Conservation (phyloP, 208 protist genomes). For the Trypanosoma lewisi region DNA sequence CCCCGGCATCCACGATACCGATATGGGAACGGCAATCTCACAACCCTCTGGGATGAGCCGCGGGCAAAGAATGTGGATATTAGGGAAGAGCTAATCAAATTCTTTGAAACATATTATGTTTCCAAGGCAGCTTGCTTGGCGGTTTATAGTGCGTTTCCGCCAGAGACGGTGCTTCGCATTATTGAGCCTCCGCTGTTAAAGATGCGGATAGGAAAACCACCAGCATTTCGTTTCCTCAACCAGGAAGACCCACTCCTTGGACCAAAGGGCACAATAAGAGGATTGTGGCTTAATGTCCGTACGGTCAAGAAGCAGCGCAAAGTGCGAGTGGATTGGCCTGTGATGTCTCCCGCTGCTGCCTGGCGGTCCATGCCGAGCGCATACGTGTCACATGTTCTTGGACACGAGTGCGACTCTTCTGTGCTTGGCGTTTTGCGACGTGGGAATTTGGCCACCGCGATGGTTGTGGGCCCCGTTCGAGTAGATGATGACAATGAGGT, state of each 20-base stretch:
- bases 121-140: conserved; percentile 47
- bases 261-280: conserved; percentile 3
- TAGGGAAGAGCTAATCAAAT: conserved; percentile 51
- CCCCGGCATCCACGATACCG: conserved; percentile 61
- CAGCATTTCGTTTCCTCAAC: conserved; percentile 29
- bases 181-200: conserved; percentile 41
- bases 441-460: conserved; percentile 55
- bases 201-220: conserved; percentile 37
- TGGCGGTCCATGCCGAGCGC: conserved; percentile 60
- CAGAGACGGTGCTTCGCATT: conserved; percentile 38
- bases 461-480: conserved; percentile 59
- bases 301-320: conserved; percentile 53
- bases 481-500: conserved; percentile 66
- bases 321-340: conserved; percentile 59
- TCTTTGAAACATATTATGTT: conserved; percentile 72
- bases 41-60: conserved; percentile 73
- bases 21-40: conserved; percentile 90
- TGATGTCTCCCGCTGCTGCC: conserved; percentile 33
- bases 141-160: conserved; percentile 41
- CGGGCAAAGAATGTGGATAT: conserved; percentile 52
- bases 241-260: conserved; percentile 26
- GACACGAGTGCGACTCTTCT: conserved; percentile 92
- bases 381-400: conserved; percentile 90
- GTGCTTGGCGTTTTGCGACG: conserved; percentile 83
- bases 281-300: conserved; percentile 57